Evolutionary conservation across 2,329 filamentous ascomycete genomes (phyloP).

Genomic region (Akanthomyces dipterigenus): DNA sequence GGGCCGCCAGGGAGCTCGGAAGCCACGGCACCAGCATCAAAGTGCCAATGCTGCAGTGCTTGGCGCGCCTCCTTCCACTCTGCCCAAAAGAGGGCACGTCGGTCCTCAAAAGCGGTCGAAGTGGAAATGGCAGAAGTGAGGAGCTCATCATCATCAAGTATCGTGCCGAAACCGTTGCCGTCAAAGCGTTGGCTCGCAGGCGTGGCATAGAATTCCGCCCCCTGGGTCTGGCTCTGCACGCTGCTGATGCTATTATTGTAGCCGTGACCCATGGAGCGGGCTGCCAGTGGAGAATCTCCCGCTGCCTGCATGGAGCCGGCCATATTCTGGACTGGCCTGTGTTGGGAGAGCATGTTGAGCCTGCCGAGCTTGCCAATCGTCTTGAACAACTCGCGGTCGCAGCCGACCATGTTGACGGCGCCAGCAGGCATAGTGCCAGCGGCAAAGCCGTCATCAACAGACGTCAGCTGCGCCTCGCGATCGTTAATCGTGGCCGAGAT

Average conservation of each 20-base stretch:
- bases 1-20: constrained; percentile 43
- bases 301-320: constrained; percentile 13
- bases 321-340: constrained; percentile 44
- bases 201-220: constrained; percentile 24
- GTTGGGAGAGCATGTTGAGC: constrained; percentile 76
- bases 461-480: constrained; percentile 75
- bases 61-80: constrained; percentile 79
- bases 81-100: constrained; percentile 65
- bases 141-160: constrained; percentile 49
- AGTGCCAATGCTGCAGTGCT: constrained; percentile 74
- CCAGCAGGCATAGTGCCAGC: constrained; percentile 50
- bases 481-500: constrained; percentile 90
- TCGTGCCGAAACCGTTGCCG: constrained; percentile 57
- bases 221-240: constrained; percentile 19
- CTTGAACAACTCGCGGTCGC: constrained; percentile 80
- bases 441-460: constrained; percentile 50
- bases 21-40: constrained; percentile 50
- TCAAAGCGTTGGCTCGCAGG: constrained; percentile 53
- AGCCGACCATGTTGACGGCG: constrained; percentile 79
- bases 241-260: constrained; percentile 31
- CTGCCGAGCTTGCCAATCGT: constrained; percentile 77
- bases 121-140: constrained; percentile 34
- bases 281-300: constrained; percentile 21
- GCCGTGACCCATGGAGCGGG: constrained; percentile 34
- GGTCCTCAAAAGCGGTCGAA: constrained; percentile 47